Evolutionary conservation across 768 basidiomycete genomes (phyloP), one percentile per base, ranked within the genome.

Genomic region (Lactarius psammicola): DNA sequence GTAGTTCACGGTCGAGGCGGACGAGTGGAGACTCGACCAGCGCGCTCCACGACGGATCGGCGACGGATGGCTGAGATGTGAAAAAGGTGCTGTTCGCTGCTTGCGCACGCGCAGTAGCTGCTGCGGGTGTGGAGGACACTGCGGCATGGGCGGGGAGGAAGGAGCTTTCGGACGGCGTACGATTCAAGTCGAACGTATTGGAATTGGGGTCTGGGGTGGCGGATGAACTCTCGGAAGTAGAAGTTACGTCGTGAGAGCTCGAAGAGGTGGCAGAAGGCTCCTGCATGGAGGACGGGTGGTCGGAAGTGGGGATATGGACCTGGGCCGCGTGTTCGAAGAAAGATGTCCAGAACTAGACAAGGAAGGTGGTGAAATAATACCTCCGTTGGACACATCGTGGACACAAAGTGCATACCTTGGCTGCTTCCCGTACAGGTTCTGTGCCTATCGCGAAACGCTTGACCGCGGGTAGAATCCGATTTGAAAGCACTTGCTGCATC

Each of bases 291-390:
- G 65, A 85, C 65, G 85, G 82, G 63, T 92, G 88, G 17, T 87
- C 92, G 38, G 82, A 86, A 1, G 85, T 86, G 4, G 89, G 87
- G 53, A 95, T 89, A 46, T 88, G 86, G 33, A 94, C 89, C 71
- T 93, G 88, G 4, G 96, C 95, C 10, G 95, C 94, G 65, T 90
- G 86, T 73, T 98, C 95, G 73, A 95, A 98, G 81, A 99, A 98
- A 0, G 92, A 89, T 4, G 88, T 89, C 95, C 96, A 98, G 75
- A 98, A 98, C 95, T 96, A 71, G 0, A 30, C 55, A 13, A 23
- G 18, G 26, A 18, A 54, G 18, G 6, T 42, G 36, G 36, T 4
- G 17, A 3, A 40, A 54, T 1, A 30, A 30, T 49, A 30, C 23
- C 54, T 5, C 46, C 26, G 31, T 15, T 3, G 15, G 46, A 60